These are phyloP conservation scores for Starmera stellimalicola DNA, from an alignment of 1,139 yeast genomes.

Conservation along the genomic window DNA sequence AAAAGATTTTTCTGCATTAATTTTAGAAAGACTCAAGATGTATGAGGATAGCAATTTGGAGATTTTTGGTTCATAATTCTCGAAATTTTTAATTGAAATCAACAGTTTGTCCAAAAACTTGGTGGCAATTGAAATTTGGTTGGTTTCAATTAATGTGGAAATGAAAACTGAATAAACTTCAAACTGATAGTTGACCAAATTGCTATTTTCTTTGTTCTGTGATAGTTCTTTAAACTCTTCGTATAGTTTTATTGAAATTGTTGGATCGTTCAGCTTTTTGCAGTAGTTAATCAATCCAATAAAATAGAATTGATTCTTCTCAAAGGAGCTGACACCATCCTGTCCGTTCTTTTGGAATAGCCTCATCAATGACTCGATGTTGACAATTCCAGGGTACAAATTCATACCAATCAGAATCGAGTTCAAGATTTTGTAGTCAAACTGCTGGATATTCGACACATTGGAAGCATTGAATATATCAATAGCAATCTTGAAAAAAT, in stretches of 20 bases:
- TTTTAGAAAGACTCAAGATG: conserved; percentile 23
- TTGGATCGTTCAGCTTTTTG: conserved; percentile 22
- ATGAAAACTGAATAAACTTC: conserved; percentile 41
- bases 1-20: conserved; percentile 23
- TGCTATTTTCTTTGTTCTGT: conserved; percentile 10
- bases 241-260: conserved; percentile 21
- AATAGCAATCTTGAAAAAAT: conserved; percentile 53
- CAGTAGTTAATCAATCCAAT: conserved; percentile 24
- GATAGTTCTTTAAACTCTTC: conserved; percentile 22
- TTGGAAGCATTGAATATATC: conserved; percentile 46
- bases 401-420: conserved; percentile 25
- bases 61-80: conserved; percentile 21
- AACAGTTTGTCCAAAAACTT: conserved; percentile 40
- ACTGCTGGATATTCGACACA: conserved; percentile 24
- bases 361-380: conserved; percentile 16
- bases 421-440: conserved; percentile 22
- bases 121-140: conserved; percentile 41
- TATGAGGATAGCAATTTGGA: conserved; percentile 24
- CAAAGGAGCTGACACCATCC: conserved; percentile 16
- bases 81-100: conserved; percentile 23
- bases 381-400: conserved; percentile 24
- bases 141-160: conserved; percentile 40
- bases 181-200: conserved; percentile 28
- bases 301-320: conserved; percentile 23
- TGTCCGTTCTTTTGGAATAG: conserved; percentile 5